Percentiles rank a stretch among this genome's conserved stretches.
Evolutionary conservation across 2,329 filamentous ascomycete species (phyloP).

Genomic region (Pestalotiopsis sp.): DNA sequence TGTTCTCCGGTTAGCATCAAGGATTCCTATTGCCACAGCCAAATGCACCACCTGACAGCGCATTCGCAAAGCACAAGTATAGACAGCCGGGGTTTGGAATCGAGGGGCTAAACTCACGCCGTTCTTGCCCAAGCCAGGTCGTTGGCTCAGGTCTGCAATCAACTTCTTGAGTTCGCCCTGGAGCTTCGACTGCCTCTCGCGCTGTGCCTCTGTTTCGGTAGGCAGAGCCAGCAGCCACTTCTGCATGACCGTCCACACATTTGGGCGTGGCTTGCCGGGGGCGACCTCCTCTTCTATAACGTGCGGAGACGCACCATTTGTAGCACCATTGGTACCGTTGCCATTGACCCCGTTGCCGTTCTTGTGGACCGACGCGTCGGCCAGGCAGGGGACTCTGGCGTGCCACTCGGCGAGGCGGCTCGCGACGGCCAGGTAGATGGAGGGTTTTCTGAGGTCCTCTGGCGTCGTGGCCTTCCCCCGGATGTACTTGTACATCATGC

Average conservation of each 20-base stretch:
- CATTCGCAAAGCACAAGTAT: background rate
- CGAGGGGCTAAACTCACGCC: constrained; percentile 54
- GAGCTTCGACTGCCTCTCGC: constrained; percentile 64
- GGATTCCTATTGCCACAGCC: background rate
- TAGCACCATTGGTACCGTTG: constrained; percentile 34
- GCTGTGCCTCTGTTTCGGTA: constrained; percentile 67
- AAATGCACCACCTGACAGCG: background rate
- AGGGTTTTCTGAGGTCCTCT: constrained; percentile 72
- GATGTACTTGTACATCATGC: constrained; percentile 92
- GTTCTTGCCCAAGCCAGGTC: constrained; percentile 72
- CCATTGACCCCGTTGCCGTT: constrained; percentile 36
- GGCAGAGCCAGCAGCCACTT: constrained; percentile 93
- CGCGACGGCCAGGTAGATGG: constrained; percentile 82
- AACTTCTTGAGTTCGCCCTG: constrained; percentile 75
- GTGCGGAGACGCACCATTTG: constrained; percentile 27
- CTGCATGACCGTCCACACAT: constrained; percentile 93
- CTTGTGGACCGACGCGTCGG: constrained; percentile 34
- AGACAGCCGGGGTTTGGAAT: background rate
- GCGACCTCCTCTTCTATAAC: constrained; percentile 50
- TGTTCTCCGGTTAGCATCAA: constrained; percentile 34
- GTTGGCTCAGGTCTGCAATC: constrained; percentile 70
- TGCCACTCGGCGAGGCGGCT: constrained; percentile 91
- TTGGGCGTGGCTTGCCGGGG: constrained; percentile 73
- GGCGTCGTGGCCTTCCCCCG: constrained; percentile 78
- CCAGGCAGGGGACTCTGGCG: constrained; percentile 64